Evolutionary conservation across 441 rosid genomes (phyloP).

Genomic region (Eugenia klotzschiana): DNA sequence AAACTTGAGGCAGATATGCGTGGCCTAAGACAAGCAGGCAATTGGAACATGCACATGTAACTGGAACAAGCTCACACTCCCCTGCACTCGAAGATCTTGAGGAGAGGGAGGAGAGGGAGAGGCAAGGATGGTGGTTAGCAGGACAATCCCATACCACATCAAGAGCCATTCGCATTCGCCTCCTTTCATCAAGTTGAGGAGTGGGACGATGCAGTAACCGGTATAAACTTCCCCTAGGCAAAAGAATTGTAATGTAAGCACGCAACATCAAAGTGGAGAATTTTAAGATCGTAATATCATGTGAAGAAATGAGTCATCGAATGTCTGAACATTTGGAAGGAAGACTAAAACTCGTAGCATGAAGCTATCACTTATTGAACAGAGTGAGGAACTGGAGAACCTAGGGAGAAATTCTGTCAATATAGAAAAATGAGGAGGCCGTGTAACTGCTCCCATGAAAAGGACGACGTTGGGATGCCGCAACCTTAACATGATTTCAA

Average conservation of each 20-base stretch:
- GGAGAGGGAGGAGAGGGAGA: neutral
- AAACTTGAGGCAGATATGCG: neutral
- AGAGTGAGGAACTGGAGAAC: constrained; percentile 13
- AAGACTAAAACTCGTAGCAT: neutral
- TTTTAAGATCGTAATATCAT: neutral
- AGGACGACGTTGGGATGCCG: constrained; percentile 97
- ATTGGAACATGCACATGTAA: neutral
- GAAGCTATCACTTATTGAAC: neutral
- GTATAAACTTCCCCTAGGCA: constrained; percentile 85
- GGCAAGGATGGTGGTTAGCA: neutral
- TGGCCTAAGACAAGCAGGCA: neutral
- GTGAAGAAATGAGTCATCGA: neutral
- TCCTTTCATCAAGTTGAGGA: constrained; percentile 64
- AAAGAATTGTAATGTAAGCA: constrained; percentile 1
- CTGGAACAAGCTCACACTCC: neutral
- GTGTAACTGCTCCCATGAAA: constrained; percentile 98
- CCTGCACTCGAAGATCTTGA: neutral
- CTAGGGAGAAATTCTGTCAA: constrained; percentile 92
- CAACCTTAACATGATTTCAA: constrained; percentile 86
- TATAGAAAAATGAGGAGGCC: constrained; percentile 82
- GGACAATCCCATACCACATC: constrained; percentile 57
- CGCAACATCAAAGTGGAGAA: neutral
- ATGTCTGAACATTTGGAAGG: neutral
- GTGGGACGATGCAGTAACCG: constrained; percentile 76
- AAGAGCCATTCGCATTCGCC: constrained; percentile 88